Base-by-base conservation (phyloP, 257 asterid species). In the Solanum pimpinellifolium region DNA sequence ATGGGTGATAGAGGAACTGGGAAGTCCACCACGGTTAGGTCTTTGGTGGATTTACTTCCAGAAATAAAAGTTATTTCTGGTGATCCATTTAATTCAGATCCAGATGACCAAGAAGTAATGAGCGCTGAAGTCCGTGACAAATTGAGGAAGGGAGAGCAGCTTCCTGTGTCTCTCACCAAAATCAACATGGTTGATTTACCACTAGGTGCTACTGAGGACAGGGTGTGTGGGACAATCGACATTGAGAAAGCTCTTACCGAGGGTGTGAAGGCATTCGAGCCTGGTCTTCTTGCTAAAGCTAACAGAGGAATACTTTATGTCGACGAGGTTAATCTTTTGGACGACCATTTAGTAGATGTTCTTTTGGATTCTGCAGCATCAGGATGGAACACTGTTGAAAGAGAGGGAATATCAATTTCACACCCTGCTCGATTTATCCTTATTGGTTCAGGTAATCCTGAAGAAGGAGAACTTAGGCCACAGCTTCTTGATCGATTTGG, bases 1-100 rank as follows among this genome's bases (percentile, higher is more conserved):
- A 96, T 97, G 99, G 98, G 99, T 9, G 98, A 97, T 75, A 91
- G 99, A 72, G 99, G 99, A 85, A 97, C 99, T 0, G 99, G 99
- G 83, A 97, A 97, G 85, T 97, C 99, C 47, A 97, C 99, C 1
- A 90, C 98, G 3, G 98, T 97, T 59, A 90, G 99, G 70, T 95
- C 99, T 10, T 90, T 97, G 85, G 93, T 92, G 3, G 99, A 97
- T 88, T 91, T 97, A 80, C 99, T 97, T 77, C 99, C 99, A 2
- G 95, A 94, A 85, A 97, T 97, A 84, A 65, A 78, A 88, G 98
- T 94, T 10, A 96, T 97, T 20, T 86, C 94, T 0, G 96, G 99
- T 46, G 99, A 97, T 88, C 93, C 98, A 3, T 97, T 94, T 85
- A 97, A 97, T 78, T 97, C 99, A 4, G 99, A 96, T 86, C 99